Base-by-base conservation (phyloP, 176 grass and related monocot species). In the Triticum dicoccoides region DNA sequence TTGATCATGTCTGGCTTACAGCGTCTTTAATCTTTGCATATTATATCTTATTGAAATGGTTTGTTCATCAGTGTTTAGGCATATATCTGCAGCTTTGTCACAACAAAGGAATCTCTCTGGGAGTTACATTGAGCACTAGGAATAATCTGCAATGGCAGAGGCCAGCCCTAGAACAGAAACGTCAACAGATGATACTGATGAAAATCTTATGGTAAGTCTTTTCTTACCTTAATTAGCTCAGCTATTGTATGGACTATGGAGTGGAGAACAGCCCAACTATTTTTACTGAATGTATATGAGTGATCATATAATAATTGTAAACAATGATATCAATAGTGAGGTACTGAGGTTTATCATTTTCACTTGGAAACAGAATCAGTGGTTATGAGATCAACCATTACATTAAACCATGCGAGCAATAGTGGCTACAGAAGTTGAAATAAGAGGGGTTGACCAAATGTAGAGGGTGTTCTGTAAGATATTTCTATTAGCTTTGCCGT, bases 111-210 rank as follows among this genome's bases (percentile, higher is more conserved):
- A 64, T 37, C 34, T 72, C 23, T 85, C 30, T 62, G 23, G 51
- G 62, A 66, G 83, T 34, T 52, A 21, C 52, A 56, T 89, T 82
- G 41, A 87, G 80, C 79, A 85, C 30, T 41, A 39, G 41, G 49
- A 83, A 9, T 84, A 89, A 42, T 82, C 80, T 73, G 73, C 82
- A 82, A 98, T 98, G 96, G 92, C 96, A 91, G 96, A 98, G 89
- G 81, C 45, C 61, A 98, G 96, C 75, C 96, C 96, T 78, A 90
- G 88, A 82, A 96, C 93, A 82, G 96, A 98, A 73, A 98, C 93
- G 47, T 98, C 96, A 44, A 94, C 96, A 68, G 96, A 95, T 86
- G 96, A 98, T 80, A 81, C 90, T 27, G 93, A 98, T 45, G 96
- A 98, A 80, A 89, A 90, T 51, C 88, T 89, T 9, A 75, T 11